Evolutionary conservation across 805 yeast genomes (phyloP), one percentile per base, ranked within the genome.

Genomic region (Kluyveromyces wickerhamii): DNA sequence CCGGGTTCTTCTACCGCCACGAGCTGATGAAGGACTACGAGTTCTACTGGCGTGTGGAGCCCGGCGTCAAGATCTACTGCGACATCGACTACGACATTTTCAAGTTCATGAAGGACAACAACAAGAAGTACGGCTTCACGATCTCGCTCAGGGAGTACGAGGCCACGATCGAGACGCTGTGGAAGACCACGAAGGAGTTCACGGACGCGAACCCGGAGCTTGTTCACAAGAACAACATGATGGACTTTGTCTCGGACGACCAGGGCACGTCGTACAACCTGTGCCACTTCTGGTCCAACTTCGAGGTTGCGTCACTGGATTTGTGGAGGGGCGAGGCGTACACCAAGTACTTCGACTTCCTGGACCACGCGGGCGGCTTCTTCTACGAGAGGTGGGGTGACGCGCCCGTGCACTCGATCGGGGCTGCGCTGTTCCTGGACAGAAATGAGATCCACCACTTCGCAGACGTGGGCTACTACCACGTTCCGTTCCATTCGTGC

Each of bases 41-140:
- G 51, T 86, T 80, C 72, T 85, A 84, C 67, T 87, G 95, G 96
- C 77, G 95, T 59, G 88, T 87, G 23, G 96, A 87, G 62, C 95
- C 95, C 10, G 79, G 73, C 46, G 74, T 79, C 47, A 71, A 73
- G 54, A 69, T 83, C 43, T 73, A 63, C 59, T 86, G 95, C 63
- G 85, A 84, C 54, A 65, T 87, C 39, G 76, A 77, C 48, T 80
- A 80, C 57, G 95, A 85, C 54, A 63, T 83, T 9, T 85, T 85
- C 71, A 71, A 76, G 60, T 82, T 67, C 62, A 82, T 85, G 94
- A 74, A 74, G 47, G 85, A 78, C 52, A 74, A 80, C 54, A 66
- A 72, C 38, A 74, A 80, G 62, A 71, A 66, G 35, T 85, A 83
- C 56, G 87, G 88, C 7, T 85, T 82, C 60, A 75, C 89, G 27